Evolutionary conservation across 2,329 filamentous ascomycete species (phyloP), one percentile per base, ranked within the genome.

Genomic region (Scorias spongiosa): DNA sequence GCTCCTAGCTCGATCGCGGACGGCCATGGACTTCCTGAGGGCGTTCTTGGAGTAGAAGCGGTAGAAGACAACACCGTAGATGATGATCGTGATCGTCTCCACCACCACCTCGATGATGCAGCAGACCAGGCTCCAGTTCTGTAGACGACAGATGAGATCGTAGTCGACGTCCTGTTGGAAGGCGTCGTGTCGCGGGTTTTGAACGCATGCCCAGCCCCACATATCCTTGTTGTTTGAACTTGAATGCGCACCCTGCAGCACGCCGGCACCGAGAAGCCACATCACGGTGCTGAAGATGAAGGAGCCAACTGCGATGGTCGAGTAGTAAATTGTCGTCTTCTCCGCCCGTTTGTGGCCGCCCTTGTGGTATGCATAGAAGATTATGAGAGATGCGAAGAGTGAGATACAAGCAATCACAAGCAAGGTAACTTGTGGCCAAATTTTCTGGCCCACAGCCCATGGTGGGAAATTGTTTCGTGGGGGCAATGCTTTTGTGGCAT

Each of bases 121-220:
- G 74, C 91, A 98, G 61, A 98, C 83, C 50, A 98, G 74, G 36
- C 82, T 76, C 91, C 91, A 98, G 68, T 93, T 91, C 76, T 95
- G 67, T 57, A 98, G 77, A 56, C 89, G 82, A 70, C 91, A 98
- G 52, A 96, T 75, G 42, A 98, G 80, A 20, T 78, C 78, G 65
- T 96, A 98, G 65, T 91, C 74, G 54, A 98, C 76, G 56, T 91
- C 80, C 45, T 88, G 71, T 48, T 77, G 61, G 62, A 89, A 96
- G 43, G 94, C 68, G 42, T 86, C 66, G 44, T 80, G 69, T 29
- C 58, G 80, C 51, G 80, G 78, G 63, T 95, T 96, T 57, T 93
- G 75, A 45, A 88, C 81, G 63, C 91, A 98, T n/a, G 86, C 78
- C 91, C 91, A 98, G 47, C 89, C 88, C 91, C 91, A 98, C 64